Base-by-base conservation (phyloP, 2,329 filamentous ascomycete genomes). In the Aureobasidium leucospermi region DNA sequence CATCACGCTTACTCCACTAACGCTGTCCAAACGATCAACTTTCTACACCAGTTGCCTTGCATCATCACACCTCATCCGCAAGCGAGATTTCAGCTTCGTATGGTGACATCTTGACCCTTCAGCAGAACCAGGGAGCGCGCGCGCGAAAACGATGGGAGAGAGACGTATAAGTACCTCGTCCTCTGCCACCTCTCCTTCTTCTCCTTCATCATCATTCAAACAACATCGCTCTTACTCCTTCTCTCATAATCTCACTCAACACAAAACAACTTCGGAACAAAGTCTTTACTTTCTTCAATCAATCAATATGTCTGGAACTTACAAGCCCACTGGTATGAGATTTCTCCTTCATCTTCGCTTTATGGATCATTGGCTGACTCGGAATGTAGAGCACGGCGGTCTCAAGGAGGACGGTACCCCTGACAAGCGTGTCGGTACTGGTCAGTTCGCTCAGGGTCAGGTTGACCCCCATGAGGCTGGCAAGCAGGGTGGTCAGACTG, bases 321-420 rank as follows among this genome's bases (percentile, higher is more conserved):
- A 71, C 68, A 71, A 71, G 66, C 69, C 69, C 63, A 70, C 69
- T 62, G 69, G 67, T 69, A 61, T 13, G 56, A 11, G 7, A 28
- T 29, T n/a, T 13, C 8, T 49, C 10, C 39, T 1, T 28, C 10
- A 2, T 31, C n/a, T n/a, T 19, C 7, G 10, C 19, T 23, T 10
- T 13, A 2, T 8, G 34, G 4, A 9, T 34, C 3, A n/a, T 6
- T 23, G 23, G n/a, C 59, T 65, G 39, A 62, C 45, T 47, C 10
- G 23, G 13, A n/a, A 32, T 11, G 23, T 59, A 73, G 73, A 76
- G 68, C 73, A 76, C 65, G 71, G 69, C 64, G 74, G 74, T 61
- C 70, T 76, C 60, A 73, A 72, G 64, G 67, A 75, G 65, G 74
- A 76, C 64, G 74, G 74, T 55, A 70, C 72, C 53, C 72, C 72